Conservation (phyloP, 2,329 filamentous ascomycete genomes). For the Pseudogymnoascus sp. region DNA sequence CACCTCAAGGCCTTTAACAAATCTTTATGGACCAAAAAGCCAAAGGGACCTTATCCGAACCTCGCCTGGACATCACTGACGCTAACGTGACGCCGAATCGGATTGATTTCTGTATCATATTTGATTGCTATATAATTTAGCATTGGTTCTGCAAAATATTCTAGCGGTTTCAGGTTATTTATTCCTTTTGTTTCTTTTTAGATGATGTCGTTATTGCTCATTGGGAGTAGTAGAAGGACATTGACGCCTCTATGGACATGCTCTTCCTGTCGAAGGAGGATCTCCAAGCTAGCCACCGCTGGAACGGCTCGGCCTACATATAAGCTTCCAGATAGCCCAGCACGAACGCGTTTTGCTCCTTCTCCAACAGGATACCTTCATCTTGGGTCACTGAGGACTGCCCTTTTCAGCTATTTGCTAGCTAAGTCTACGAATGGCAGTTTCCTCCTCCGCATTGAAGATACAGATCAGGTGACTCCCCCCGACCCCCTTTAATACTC, state of each 20-base stretch:
- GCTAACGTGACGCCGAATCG: neutral
- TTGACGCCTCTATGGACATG: conserved; percentile 19
- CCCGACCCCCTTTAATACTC: conserved; percentile 5
- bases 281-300: neutral
- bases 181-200: neutral
- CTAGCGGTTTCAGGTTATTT: neutral
- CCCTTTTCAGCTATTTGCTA: conserved; percentile 91
- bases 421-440: conserved; percentile 80
- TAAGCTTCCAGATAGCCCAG: conserved; percentile 44
- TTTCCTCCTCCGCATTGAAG: conserved; percentile 86
- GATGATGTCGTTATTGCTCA: conserved; percentile 12
- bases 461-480: conserved; percentile 72
- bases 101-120: neutral
- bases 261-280: conserved; percentile 16
- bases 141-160: neutral
- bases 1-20: neutral
- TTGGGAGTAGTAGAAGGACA: conserved; percentile 15
- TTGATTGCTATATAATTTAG: neutral
- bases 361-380: conserved; percentile 93
- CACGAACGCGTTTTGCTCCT: conserved; percentile 82
- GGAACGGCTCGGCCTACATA: conserved; percentile 10
- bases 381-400: conserved; percentile 82
- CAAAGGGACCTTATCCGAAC: neutral
- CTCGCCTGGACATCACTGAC: neutral
- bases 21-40: neutral